A percentile compares a stretch with the other conserved stretches of the same genome.
Evolutionary conservation across 2,329 filamentous ascomycete genomes (phyloP).

Genomic region (Neofusicoccum sp.): DNA sequence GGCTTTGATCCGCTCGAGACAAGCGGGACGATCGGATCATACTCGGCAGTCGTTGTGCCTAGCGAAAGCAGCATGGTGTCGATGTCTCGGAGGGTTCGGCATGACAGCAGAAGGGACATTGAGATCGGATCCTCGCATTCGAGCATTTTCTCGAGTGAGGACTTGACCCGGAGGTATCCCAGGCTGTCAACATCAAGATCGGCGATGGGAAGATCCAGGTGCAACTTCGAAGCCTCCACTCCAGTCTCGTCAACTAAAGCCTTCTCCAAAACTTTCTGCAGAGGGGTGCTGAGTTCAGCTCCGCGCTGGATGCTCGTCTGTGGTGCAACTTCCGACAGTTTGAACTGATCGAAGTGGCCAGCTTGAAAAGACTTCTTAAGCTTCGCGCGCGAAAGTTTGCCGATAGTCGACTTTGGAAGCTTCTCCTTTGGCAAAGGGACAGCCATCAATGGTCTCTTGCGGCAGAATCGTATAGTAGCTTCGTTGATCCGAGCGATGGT

Average conservation of each 20-base stretch:
- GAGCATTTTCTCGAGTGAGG: conserved; percentile 11
- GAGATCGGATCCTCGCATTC: conserved; percentile 14
- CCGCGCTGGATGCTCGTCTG: neutral
- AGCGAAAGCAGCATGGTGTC: conserved; percentile 11
- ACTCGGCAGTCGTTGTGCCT: conserved; percentile 6
- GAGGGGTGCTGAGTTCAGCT: neutral
- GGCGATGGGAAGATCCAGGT: neutral
- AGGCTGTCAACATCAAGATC: conserved; percentile 13
- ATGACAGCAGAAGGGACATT: conserved; percentile 10
- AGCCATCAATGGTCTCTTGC: conserved; percentile 1
- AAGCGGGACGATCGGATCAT: conserved; percentile 16
- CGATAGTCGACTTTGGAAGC: conserved; percentile 17
- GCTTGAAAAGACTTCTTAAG: conserved; percentile 13
- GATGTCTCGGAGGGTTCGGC: conserved; percentile 4
- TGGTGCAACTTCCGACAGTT: neutral
- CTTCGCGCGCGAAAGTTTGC: conserved; percentile 16
- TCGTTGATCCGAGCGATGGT: conserved; percentile 9
- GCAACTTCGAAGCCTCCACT: conserved; percentile 2
- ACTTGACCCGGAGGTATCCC: conserved; percentile 17
- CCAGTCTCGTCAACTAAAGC: conserved; percentile 1
- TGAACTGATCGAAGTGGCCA: conserved; percentile 10
- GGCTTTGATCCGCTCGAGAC: conserved; percentile 7
- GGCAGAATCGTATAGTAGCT: conserved; percentile 13
- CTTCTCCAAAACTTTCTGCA: conserved; percentile 3
- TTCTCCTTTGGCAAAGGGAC: conserved; percentile 14